Evolutionary conservation across 208 protist genomes (phyloP).

Genomic region (Vickermania spadyakhi): DNA sequence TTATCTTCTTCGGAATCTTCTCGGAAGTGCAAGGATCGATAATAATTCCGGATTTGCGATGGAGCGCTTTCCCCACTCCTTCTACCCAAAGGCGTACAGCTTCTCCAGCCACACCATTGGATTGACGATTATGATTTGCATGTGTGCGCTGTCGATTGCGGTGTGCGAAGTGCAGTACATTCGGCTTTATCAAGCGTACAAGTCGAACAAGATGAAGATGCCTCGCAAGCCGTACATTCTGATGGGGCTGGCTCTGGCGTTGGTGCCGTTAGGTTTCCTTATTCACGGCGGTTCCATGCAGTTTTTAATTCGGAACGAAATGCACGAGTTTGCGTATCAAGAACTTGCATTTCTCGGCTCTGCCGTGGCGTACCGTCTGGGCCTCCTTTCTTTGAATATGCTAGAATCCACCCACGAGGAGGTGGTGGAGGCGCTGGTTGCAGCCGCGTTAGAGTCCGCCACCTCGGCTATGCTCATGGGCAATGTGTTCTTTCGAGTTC

Average conservation of each 20-base stretch:
- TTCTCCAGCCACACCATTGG: constrained; percentile 1
- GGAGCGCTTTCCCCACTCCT: not conserved
- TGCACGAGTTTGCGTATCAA: constrained; percentile 1
- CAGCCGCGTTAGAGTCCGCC: not conserved
- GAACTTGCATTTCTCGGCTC: not conserved
- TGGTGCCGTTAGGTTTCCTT: not conserved
- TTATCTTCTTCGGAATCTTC: not conserved
- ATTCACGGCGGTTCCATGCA: not conserved
- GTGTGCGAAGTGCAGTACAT: constrained; percentile 1
- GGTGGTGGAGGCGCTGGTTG: not conserved
- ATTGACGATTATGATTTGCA: not conserved
- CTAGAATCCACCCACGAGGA: not conserved
- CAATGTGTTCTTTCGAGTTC: not conserved
- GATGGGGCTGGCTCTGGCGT: not conserved
- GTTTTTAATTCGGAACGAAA: not conserved
- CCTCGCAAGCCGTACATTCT: not conserved
- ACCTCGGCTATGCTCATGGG: not conserved
- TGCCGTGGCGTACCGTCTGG: not conserved
- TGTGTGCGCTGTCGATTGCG: not conserved
- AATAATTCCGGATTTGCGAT: not conserved
- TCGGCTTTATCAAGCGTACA: too few species aligned
- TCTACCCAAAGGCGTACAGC: not conserved
- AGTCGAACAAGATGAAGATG: not conserved
- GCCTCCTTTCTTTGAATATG: not conserved
- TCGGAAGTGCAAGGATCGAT: not conserved